A percentile compares a stretch with the other conserved stretches of the same genome.
These are phyloP conservation scores for Glycine soja DNA, from an alignment of 306 rosid genomes.

Conservation along the genomic window DNA sequence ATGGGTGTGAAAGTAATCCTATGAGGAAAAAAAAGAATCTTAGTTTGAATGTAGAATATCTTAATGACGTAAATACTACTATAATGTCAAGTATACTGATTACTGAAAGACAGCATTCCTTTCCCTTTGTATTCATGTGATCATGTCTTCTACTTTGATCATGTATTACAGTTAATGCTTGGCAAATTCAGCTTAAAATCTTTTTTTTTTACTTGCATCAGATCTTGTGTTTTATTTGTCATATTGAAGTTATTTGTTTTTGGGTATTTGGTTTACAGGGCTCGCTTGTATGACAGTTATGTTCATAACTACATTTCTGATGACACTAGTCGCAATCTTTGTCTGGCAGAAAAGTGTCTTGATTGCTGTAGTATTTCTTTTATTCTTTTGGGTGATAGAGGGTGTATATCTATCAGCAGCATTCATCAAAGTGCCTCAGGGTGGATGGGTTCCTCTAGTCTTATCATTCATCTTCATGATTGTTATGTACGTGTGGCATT, in stretches of 20 bases:
- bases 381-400: slow-evolving; percentile 80
- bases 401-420: slow-evolving; percentile 80
- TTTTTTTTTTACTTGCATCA: not conserved
- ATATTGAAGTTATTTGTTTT: slow-evolving; percentile 29
- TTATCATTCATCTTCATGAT: slow-evolving; percentile 69
- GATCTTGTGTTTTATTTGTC: slow-evolving; percentile 29
- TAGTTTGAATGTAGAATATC: slow-evolving; percentile 23
- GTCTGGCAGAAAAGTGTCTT: slow-evolving; percentile 76
- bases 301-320: slow-evolving; percentile 82
- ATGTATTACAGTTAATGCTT: slow-evolving; percentile 9
- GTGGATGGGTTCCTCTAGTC: slow-evolving; percentile 91
- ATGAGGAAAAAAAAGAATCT: not conserved
- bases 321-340: slow-evolving; percentile 73
- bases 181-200: slow-evolving; percentile 17
- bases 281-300: slow-evolving; percentile 85
- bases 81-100: not conserved
- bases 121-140: not conserved
- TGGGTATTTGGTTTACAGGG: slow-evolving; percentile 62
- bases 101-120: not conserved
- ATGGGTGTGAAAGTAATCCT: slow-evolving; percentile 17
- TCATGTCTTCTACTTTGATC: slow-evolving; percentile 19
- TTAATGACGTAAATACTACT: not conserved
- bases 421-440: slow-evolving; percentile 84
- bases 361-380: slow-evolving; percentile 61
- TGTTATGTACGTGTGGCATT: slow-evolving; percentile 86